Evolutionary conservation across 805 yeast species (phyloP), one percentile per base, ranked within the genome.

Genomic region (Clavispora asparagi): DNA sequence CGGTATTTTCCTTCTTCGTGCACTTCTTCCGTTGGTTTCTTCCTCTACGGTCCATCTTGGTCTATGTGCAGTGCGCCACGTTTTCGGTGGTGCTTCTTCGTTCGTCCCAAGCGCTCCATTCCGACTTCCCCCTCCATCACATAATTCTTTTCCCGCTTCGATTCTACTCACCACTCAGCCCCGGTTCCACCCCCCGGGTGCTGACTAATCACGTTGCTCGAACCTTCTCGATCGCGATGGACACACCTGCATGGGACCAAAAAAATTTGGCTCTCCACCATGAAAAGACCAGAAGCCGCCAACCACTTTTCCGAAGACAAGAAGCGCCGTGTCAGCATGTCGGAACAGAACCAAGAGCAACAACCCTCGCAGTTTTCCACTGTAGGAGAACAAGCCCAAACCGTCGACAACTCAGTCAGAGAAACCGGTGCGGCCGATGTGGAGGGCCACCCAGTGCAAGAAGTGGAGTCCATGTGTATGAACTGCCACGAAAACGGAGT

Each of bases 381-480:
- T 11, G 65, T 77, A 52, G 59, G 57, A 33, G 59, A 54, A 14
- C 60, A 66, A 29, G 60, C 65, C 28, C 63, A 63, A 23, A 56
- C 53, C 4, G 57, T 72, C 10, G 71, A 76, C 27, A 67, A 70
- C 38, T 83, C 78, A 25, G 73, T 85, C 39, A 74, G 72, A 46
- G 67, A 76, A 32, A 87, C 95, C 0, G 96, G 94, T 19, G 92
- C 91, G 23, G 70, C 70, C 5, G 97, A 89, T 62, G 84, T 85
- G 9, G 83, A 82, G 63, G 97, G 97, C 5, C 94, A 89, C 56
- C 95, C 97, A 1, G 96, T 94, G 16, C 97, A 91, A 64, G 98
- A 94, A 64, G 80, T 94, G 52, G 92, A 92, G 62, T 89, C 97
- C 8, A 70, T 94, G 35, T 94, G 99, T 72, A 91, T 94, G 97